phyloP scores from a whole-genome alignment of 441 rosid species.

The Adansonia grandidieri region DNA sequence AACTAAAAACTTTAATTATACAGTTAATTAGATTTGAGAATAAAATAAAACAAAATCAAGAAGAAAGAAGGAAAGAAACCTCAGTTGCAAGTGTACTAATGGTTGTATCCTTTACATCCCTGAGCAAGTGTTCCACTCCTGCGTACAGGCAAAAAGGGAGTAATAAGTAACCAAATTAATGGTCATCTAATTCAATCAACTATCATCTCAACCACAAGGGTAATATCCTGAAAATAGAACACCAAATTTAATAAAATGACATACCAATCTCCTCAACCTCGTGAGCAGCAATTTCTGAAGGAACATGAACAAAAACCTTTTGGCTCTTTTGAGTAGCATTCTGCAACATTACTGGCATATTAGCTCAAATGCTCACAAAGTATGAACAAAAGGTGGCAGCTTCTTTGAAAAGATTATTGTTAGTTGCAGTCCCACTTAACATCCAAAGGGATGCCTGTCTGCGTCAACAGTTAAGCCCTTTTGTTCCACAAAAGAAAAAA shows the following conservation, averaged over 20 bases:
- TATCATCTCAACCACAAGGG: background rate
- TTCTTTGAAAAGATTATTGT: background rate
- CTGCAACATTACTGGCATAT: constrained; percentile 38
- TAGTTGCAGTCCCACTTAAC: background rate
- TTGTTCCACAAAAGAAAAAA: background rate
- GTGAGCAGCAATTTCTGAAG: constrained; percentile 89
- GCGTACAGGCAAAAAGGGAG: constrained; percentile 11
- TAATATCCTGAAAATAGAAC: background rate
- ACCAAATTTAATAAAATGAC: constrained; percentile 16
- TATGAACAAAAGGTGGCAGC: background rate
- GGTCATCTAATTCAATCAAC: background rate
- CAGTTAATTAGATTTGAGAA: background rate
- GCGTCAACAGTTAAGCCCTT: constrained; percentile 6
- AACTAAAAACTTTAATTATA: background rate
- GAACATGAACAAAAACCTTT: constrained; percentile 85
- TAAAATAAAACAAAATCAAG: background rate
- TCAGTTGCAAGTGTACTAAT: constrained; percentile 60
- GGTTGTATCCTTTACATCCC: constrained; percentile 89
- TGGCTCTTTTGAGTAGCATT: constrained; percentile 96
- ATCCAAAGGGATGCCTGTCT: background rate
- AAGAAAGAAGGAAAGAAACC: constrained; percentile 34
- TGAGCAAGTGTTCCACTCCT: constrained; percentile 88
- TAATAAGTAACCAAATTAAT: background rate
- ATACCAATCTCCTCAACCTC: constrained; percentile 92
- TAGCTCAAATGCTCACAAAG: background rate